Base-by-base conservation (phyloP, 2,329 filamentous ascomycete species). In the Ophiognomonia clavigignenti-juglandacearum region DNA sequence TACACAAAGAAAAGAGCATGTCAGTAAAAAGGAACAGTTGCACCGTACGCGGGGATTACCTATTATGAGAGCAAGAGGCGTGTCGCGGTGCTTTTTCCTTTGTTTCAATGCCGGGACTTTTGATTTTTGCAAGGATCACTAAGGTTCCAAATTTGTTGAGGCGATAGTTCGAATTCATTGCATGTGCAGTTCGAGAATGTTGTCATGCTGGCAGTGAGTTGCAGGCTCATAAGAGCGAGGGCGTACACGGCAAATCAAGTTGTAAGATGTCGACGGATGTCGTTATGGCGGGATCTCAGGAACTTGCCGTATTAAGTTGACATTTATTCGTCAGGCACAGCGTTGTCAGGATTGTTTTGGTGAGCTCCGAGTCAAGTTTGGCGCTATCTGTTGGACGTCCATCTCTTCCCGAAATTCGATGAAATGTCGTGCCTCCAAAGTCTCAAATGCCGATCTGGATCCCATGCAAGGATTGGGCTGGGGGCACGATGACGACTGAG, bases 311-410 rank as follows among this genome's bases (percentile, higher is more conserved):
- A 20, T 52, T 31, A 52, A 16, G 50, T 49, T 52, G 50, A 39
- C 46, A 52, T 52, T 52, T 42, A 49, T 43, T 51, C 46, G 45
- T 39, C 29, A 45, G 50, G 50, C 50, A 52, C 50, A 52, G 42
- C 48, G 50, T 49, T 52, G 50, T 40, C 40, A 52, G 50, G 50
- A 52, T 46, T 49, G 46, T 52, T 52, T 46, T 49, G 50, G 41
- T 52, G 50, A 49, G 49, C 50, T 52, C 50, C 50, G 46, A 43
- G 50, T 49, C 50, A 52, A 46, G 50, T 52, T 52, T 49, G 50
- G 50, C 50, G 50, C 50, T 52, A 52, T 52, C 50, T 52, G 50
- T 49, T 52, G 50, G 35, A 47, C 35, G 46, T 52, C 43, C 50
- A 32, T 39, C 42, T 45, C 42, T 52, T 46, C 46, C 43, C 31